Evolutionary conservation across 2,329 filamentous ascomycete species (phyloP).

Genomic region (Neonectria magnoliae): DNA sequence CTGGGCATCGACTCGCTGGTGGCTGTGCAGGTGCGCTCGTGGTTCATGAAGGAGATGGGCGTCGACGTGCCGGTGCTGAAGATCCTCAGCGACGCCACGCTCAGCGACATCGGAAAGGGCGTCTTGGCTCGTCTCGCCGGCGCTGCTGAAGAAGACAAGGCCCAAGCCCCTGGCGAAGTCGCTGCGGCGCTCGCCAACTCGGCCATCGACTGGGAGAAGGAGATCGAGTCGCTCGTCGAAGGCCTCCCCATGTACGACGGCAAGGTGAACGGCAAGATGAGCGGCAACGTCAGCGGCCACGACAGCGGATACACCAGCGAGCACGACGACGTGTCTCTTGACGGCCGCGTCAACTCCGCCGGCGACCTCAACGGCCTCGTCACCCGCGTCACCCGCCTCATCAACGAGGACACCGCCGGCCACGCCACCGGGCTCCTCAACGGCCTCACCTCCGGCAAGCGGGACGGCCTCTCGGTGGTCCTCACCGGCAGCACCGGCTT

Average conservation of each 20-base stretch:
- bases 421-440: not conserved
- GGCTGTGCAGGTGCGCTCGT: not conserved
- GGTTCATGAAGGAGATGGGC: not conserved
- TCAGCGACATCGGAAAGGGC: not conserved
- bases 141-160: not conserved
- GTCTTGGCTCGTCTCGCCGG: not conserved
- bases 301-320: constrained; percentile 2
- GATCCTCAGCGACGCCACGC: constrained; percentile 2
- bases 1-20: not conserved
- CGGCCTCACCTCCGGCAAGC: not conserved
- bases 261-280: not conserved
- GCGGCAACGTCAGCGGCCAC: not conserved
- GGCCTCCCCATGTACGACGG: not conserved
- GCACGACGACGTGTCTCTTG: not conserved
- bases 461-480: not conserved
- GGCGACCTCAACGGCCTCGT: not conserved
- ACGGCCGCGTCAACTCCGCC: not conserved
- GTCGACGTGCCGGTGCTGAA: not conserved
- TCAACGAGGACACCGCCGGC: not conserved
- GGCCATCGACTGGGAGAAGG: constrained; percentile 2
- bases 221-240: not conserved
- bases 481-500: constrained; percentile 8
- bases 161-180: not conserved
- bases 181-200: constrained; percentile 1
- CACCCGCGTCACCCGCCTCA: not conserved